Evolutionary conservation across 306 rosid species (phyloP).

Genomic region (Fragaria ananassa): DNA sequence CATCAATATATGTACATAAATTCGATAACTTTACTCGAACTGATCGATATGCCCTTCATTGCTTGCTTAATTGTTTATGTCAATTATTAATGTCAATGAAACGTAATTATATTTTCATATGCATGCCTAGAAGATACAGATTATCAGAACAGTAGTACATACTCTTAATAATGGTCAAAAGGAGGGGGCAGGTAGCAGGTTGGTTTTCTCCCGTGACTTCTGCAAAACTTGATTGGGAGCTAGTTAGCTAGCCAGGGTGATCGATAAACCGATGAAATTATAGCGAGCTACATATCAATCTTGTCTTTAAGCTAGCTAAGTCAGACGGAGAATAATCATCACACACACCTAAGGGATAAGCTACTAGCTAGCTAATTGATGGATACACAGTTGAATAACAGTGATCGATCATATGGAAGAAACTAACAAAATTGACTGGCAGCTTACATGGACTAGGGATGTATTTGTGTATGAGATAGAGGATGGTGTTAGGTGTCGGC

Average conservation of each 20-base stretch:
- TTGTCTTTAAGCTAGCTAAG: background rate
- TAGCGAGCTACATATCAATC: background rate
- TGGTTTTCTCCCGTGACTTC: background rate
- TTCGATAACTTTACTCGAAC: no score
- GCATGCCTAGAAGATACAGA: background rate
- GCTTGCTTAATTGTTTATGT: background rate
- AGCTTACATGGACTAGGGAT: constrained; percentile 74
- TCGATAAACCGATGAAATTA: no score
- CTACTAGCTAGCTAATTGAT: background rate
- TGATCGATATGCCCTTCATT: background rate
- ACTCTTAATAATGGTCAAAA: background rate
- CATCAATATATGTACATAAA: background rate
- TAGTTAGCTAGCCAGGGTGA: background rate
- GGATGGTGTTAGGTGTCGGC: constrained; percentile 30
- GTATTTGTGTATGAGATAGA: constrained; percentile 60
- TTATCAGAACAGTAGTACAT: background rate
- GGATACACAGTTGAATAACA: background rate
- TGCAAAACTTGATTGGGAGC: background rate
- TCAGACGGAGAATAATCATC: background rate
- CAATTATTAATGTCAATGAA: background rate
- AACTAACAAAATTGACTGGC: background rate
- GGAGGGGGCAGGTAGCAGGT: background rate
- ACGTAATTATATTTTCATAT: background rate
- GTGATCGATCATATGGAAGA: background rate
- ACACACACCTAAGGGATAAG: background rate